A percentile compares a stretch with the other conserved stretches of the same genome.
Conservation (phyloP, 2,329 filamentous ascomycete genomes). For the Ophiosphaerella korrae region DNA sequence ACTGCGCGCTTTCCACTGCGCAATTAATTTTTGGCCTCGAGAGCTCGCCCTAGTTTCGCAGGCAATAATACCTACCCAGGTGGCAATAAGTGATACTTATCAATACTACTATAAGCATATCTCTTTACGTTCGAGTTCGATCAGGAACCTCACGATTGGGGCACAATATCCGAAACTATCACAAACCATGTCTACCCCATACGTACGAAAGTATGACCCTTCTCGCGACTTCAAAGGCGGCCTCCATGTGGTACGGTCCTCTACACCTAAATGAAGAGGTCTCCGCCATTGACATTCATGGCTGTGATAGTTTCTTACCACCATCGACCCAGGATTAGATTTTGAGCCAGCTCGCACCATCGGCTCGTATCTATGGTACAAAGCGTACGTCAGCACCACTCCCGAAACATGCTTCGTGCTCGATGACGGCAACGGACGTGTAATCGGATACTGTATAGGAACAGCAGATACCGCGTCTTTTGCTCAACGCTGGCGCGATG, state of each 20-base stretch:
- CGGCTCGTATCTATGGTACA: constrained; percentile 41
- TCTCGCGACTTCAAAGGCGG: constrained; percentile 21
- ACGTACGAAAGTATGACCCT: constrained; percentile 24
- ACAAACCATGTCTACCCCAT: constrained; percentile 12
- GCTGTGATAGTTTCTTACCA: constrained; percentile 27
- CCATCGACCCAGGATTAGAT: constrained; percentile 26
- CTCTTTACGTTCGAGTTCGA: too few relatives aligned
- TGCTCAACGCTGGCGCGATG: constrained; percentile 30
- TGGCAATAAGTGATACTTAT: neutral
- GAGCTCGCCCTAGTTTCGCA: neutral
- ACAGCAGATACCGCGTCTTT: constrained; percentile 35
- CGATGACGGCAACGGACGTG: constrained; percentile 37
- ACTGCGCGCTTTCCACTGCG: neutral
- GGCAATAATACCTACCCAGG: neutral
- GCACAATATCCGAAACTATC: too few relatives aligned
- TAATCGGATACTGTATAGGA: constrained; percentile 48
- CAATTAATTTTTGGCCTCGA: neutral
- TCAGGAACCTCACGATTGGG: too few relatives aligned
- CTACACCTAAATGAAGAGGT: neutral
- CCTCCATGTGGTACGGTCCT: constrained; percentile 19
- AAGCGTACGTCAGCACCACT: constrained; percentile 36
- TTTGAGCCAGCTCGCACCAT: constrained; percentile 37
- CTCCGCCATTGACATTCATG: neutral
- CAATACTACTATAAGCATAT: too few relatives aligned
- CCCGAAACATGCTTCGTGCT: constrained; percentile 44